Evolutionary conservation across 805 yeast genomes (phyloP), one percentile per base, ranked within the genome.

Genomic region (Candida arabinofermentans): DNA sequence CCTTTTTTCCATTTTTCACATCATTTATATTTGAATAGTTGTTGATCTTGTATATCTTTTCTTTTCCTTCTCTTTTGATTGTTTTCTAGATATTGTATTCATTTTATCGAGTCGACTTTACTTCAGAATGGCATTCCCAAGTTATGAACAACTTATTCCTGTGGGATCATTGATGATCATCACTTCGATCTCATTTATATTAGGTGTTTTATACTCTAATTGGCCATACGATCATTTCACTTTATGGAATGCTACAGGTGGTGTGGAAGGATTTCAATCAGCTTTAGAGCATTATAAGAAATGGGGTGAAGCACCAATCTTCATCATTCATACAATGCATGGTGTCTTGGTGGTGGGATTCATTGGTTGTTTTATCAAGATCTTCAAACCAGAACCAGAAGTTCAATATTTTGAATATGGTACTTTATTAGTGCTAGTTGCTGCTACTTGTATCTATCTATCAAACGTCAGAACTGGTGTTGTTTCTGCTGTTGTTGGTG

Each of bases 361-460:
- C 42, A 34, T 77, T 36, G 96, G 96, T 5, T 69, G 81, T 43
- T 70, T 83, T 50, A 74, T 85, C 59, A 88, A 88, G 69, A 73
- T 91, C 42, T 88, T 83, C 69, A 84, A 83, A 66, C 97, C 98
- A n/a, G 61, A 76, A 35, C 91, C 84, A 39, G 95, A 91, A 37
- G 74, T 86, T 55, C 82, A 84, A 62, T 75, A 83, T 60, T 91
- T 93, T 59, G 99, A 91, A 64, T 96, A 95, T 54, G 95, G 90
- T 34, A 71, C 95, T 9, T 69, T 90, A 51, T 79, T 78, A n/a
- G 73, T 86, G 43, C 76, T 75, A 59, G 82, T 89, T 62, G 67
- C 81, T 27, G 85, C 84, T 16, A 66, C 85, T 34, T 79, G 91
- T 54, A 76, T 91, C 54, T 93, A 89, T 64, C 69, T 91, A 55